Percentiles rank a stretch among this genome's conserved stretches.
Evolutionary conservation across 1,284 basidiomycete genomes (phyloP).

Genomic region (Ceratobasidium sp.): DNA sequence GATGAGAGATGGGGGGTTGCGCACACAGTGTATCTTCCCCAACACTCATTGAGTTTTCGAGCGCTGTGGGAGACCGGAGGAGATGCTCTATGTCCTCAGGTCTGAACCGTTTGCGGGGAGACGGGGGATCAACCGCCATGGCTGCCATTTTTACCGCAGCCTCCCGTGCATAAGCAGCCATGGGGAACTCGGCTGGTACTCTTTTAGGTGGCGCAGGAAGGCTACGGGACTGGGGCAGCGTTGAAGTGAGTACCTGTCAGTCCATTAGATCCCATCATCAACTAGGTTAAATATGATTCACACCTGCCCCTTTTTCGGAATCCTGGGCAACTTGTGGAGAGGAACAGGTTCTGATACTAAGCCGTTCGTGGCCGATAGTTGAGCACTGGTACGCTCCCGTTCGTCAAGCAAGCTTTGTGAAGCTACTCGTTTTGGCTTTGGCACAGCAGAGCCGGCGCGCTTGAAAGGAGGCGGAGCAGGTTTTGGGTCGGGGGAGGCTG

Average conservation of each 20-base stretch:
- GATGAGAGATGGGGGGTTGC: background rate
- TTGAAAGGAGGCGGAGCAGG: slow-evolving; percentile 21
- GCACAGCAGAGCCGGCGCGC: background rate
- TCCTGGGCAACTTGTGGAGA: background rate
- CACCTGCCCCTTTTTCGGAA: slow-evolving; percentile 3
- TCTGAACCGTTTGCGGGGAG: slow-evolving; percentile 34
- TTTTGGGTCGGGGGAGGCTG: background rate
- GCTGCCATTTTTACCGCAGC: slow-evolving; percentile 12
- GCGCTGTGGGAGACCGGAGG: background rate
- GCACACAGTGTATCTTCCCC: background rate
- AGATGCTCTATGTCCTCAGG: slow-evolving; percentile 26
- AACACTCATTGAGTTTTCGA: background rate
- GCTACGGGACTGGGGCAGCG: background rate
- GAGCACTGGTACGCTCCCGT: background rate
- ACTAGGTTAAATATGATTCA: background rate
- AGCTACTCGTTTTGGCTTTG: slow-evolving; percentile 4
- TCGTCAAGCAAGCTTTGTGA: background rate
- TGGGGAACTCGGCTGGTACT: slow-evolving; percentile 23
- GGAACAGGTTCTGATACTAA: background rate
- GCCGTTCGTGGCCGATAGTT: background rate
- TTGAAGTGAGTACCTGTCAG: background rate
- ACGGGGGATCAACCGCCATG: background rate
- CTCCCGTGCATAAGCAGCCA: slow-evolving; percentile 26
- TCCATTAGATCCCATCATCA: no score
- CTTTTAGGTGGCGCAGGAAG: slow-evolving; percentile 3